These are phyloP conservation scores for Oenanthe sinensis DNA, from an alignment of 129 eudicot species.

Conservation along the genomic window DNA sequence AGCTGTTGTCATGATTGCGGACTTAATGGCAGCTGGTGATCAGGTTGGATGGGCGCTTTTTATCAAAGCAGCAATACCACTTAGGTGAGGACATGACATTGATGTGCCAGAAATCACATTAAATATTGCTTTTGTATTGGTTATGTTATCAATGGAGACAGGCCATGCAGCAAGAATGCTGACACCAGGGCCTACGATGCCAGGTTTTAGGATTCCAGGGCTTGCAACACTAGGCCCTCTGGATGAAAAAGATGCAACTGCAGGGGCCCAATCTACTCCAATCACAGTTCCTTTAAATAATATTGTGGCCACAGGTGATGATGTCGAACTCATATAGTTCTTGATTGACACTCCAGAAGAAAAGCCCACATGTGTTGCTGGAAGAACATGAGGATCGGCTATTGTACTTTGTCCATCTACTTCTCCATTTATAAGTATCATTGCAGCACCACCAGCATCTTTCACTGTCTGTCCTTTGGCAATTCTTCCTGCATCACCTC, in stretches of 20 bases:
- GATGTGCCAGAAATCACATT: constrained; percentile 49
- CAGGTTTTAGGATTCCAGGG: constrained; percentile 54
- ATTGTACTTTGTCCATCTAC: constrained; percentile 13
- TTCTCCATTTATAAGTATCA: constrained; percentile 27
- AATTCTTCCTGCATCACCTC: constrained; percentile 15
- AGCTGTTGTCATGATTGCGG: constrained; percentile 38
- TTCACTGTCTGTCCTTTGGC: constrained; percentile 33
- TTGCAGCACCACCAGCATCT: constrained; percentile 38
- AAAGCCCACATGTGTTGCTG: constrained; percentile 35
- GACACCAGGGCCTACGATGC: constrained; percentile 51
- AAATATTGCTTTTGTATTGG: constrained; percentile 16
- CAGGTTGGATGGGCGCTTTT: constrained; percentile 49
- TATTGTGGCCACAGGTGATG: constrained; percentile 28
- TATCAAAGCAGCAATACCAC: constrained; percentile 41
- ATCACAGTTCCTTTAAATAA: constrained; percentile 30
- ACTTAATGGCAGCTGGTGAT: constrained; percentile 55
- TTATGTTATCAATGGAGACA: constrained; percentile 23
- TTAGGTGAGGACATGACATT: constrained; percentile 54
- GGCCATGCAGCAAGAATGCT: constrained; percentile 60
- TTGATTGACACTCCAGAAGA: constrained; percentile 24
- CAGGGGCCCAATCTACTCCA: constrained; percentile 37
- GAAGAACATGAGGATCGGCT: constrained; percentile 39
- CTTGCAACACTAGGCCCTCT: constrained; percentile 37
- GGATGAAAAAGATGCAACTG: constrained; percentile 42
- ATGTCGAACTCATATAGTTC: constrained; percentile 27